Evolutionary conservation across 2,329 filamentous ascomycete genomes (phyloP), one percentile per base, ranked within the genome.

Genomic region (Tolypocladium sp.): DNA sequence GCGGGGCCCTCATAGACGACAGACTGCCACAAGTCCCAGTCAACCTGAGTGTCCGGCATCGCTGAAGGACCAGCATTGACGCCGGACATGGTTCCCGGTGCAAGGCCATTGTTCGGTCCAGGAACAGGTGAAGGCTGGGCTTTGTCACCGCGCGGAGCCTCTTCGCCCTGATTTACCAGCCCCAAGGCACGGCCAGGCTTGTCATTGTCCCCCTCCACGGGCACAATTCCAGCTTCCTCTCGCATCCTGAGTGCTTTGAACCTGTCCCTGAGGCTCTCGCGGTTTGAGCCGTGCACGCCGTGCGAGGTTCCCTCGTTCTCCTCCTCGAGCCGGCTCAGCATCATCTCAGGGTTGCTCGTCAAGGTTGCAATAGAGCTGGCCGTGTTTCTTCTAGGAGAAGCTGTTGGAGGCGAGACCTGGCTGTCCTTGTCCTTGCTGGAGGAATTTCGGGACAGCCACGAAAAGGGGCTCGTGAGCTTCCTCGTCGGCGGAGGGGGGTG

Each of bases 11-110:
- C 91, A 65, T 97, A 95, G 40, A 99, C 94, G 4, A 99, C 89
- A 30, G 89, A 86, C 71, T 99, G 93, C 94, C 94, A 99, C 44
- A 99, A 77, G 73, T 99, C 94, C 94, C 94, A 99, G 70, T 99
- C 92, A n/a, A 99, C 94, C 30, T 90, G 87, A 20, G 80, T 79
- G 67, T 92, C 90, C 17, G 77, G 75, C 62, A 87, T 81, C 27
- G 86, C 85, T 3, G 90, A 87, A 10, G 89, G 89, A 1, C 90
- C 90, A 27, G 87, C 86, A 30, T 87, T 87, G 49, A 92, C 85
- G 7, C 93, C 92, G 13, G 91, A 87, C 9, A 89, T 91, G 1
- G 92, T 97, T 1, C 92, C 92, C 0, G 92, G 92, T 1, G 91
- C 87, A 52, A 97, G 77, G 59, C 82, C 85, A 4, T 82, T 80